A percentile compares a stretch with the other conserved stretches of the same genome.
phyloP scores from a whole-genome alignment of 2,329 filamentous ascomycete species.

The Paraphoma chrysanthemicola region DNA sequence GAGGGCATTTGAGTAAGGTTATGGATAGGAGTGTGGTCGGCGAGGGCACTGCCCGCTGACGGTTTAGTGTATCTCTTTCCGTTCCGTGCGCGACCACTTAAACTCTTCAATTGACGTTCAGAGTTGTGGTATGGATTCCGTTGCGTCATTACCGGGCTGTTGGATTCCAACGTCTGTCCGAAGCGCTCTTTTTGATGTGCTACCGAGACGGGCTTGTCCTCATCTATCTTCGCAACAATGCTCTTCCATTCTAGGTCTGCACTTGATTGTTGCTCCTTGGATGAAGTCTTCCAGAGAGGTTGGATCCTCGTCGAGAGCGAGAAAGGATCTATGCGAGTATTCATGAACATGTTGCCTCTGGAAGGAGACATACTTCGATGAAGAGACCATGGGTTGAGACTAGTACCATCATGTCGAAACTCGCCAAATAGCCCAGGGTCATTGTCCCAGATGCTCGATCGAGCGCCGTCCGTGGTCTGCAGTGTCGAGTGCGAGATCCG shows the following conservation, averaged over 20 bases:
- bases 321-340: no score
- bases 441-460: constrained; percentile 21
- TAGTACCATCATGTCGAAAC: constrained; percentile 21
- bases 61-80: no score
- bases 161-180: constrained; percentile 6
- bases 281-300: background rate
- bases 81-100: no score
- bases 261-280: no score
- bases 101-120: background rate
- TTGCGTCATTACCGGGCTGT: constrained; percentile 4
- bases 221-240: no score
- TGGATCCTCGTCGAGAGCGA: background rate
- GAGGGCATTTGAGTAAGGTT: no score
- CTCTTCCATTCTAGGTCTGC: no score
- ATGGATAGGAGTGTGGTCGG: no score
- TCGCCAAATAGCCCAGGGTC: constrained; percentile 13
- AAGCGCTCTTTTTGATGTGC: constrained; percentile 15
- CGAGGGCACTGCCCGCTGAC: no score
- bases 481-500: constrained; percentile 20
- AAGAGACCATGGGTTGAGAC: constrained; percentile 29
- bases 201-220: constrained; percentile 2
- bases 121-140: constrained; percentile 10
- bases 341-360: constrained; percentile 22
- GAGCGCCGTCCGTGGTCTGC: constrained; percentile 3
- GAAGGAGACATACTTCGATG: constrained; percentile 17